phyloP scores from a whole-genome alignment of 2,329 filamentous ascomycete species.

The Aspergillus ruber region DNA sequence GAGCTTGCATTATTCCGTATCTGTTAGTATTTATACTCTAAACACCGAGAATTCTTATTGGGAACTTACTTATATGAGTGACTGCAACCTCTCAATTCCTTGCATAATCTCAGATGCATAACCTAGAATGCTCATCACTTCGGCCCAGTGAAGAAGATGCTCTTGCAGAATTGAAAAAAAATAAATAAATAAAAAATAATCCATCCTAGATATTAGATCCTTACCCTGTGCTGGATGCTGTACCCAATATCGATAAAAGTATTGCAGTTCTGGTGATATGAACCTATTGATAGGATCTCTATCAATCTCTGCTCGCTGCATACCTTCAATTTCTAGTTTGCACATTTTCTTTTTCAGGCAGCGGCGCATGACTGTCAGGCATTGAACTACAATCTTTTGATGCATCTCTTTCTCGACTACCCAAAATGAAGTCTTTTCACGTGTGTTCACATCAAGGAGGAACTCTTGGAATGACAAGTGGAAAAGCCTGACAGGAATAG shows the following conservation, averaged over 20 bases:
- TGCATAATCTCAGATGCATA: slow-evolving; percentile 9
- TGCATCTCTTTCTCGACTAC: slow-evolving; percentile 27
- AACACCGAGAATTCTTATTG: background rate
- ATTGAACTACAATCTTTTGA: slow-evolving; percentile 18
- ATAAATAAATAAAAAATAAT: slow-evolving; percentile 5
- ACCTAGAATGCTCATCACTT: slow-evolving; percentile 17
- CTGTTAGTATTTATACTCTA: background rate
- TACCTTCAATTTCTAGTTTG: background rate
- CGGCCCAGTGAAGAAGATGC: slow-evolving; percentile 21
- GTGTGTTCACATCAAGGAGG: slow-evolving; percentile 16
- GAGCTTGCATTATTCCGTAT: slow-evolving; percentile 4
- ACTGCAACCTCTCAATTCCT: slow-evolving; percentile 11
- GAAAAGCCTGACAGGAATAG: slow-evolving; percentile 12
- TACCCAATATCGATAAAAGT: slow-evolving; percentile 22
- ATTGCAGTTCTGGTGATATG: slow-evolving; percentile 16
- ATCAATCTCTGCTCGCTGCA: slow-evolving; percentile 6
- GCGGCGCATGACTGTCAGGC: slow-evolving; percentile 14
- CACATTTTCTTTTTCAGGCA: slow-evolving; percentile 12
- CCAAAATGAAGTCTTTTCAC: slow-evolving; percentile 5
- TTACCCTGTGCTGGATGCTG: slow-evolving; percentile 15
- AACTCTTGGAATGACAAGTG: slow-evolving; percentile 29
- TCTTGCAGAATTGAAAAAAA: slow-evolving; percentile 11
- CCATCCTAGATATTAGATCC: slow-evolving; percentile 1
- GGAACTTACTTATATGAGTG: slow-evolving; percentile 6
- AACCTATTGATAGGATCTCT: slow-evolving; percentile 5